phyloP scores from a whole-genome alignment of 176 grass and related monocot species.

The Eragrostis curvula region DNA sequence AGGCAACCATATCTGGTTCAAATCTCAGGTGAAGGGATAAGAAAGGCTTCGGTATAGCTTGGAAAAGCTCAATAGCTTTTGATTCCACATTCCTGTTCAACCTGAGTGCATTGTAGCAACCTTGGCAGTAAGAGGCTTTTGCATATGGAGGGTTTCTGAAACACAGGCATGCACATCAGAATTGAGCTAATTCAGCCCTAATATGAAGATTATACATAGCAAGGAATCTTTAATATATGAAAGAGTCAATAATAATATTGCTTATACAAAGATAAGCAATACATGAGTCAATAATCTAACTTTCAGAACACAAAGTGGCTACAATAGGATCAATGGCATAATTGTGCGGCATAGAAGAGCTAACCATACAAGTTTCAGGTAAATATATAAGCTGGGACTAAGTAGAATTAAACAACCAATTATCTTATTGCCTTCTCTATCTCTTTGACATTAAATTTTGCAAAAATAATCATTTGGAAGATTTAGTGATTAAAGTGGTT shows the following conservation, averaged over 20 bases:
- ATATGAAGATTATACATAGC: conserved; percentile 7
- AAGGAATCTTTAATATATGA: conserved; percentile 2
- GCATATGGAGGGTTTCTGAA: conserved; percentile 77
- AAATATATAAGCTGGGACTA: conserved; percentile 2
- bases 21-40: conserved; percentile 92
- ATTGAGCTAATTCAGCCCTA: neutral
- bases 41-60: conserved; percentile 91
- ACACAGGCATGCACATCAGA: conserved; percentile 28
- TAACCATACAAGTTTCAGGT: conserved; percentile 8
- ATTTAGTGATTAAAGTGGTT: conserved; percentile 1
- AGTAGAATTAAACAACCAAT: conserved; percentile 5
- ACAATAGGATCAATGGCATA: neutral
- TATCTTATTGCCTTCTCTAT: neutral
- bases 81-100: conserved; percentile 75
- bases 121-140: conserved; percentile 87
- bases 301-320: conserved; percentile 13
- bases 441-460: neutral
- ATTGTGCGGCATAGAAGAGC: neutral
- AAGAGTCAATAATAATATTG: neutral
- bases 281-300: neutral
- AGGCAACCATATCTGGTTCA: conserved; percentile 97
- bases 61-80: conserved; percentile 67
- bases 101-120: conserved; percentile 80
- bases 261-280: neutral
- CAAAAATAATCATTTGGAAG: conserved; percentile 5